These are phyloP conservation scores for Phaeosphaeriaceae sp. DNA, from an alignment of 2,329 filamentous ascomycete species.

Conservation along the genomic window DNA sequence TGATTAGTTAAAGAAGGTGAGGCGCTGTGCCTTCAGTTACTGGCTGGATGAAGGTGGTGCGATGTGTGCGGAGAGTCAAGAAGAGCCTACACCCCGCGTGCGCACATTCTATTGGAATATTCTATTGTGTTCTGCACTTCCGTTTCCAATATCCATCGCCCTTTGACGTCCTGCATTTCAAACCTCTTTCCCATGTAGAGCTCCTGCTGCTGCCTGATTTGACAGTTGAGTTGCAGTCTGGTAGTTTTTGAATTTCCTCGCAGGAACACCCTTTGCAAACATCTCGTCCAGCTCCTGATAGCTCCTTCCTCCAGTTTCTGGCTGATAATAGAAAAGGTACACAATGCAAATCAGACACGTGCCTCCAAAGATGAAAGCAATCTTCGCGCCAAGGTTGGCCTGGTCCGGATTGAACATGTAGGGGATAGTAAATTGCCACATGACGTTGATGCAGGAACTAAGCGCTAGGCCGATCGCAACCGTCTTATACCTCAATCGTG, in stretches of 20 bases:
- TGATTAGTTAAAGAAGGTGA: too few relatives aligned
- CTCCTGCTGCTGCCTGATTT: not conserved
- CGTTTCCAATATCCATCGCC: too few relatives aligned
- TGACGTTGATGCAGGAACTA: slow-evolving; percentile 34
- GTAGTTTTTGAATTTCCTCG: slow-evolving; percentile 16
- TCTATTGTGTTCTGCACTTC: too few relatives aligned
- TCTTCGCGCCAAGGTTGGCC: slow-evolving; percentile 11
- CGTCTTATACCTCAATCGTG: slow-evolving; percentile 79
- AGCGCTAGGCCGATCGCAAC: slow-evolving; percentile 43
- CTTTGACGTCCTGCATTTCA: not conserved
- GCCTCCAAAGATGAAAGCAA: slow-evolving; percentile 11
- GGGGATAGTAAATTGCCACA: slow-evolving; percentile 30
- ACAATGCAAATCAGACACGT: slow-evolving; percentile 44
- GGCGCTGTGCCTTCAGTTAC: too few relatives aligned
- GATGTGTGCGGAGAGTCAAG: too few relatives aligned
- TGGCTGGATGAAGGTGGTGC: too few relatives aligned
- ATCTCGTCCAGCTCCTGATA: slow-evolving; percentile 83
- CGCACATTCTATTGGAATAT: too few relatives aligned
- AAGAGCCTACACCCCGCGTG: too few relatives aligned
- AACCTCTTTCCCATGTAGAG: not conserved
- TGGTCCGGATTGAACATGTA: slow-evolving; percentile 14
- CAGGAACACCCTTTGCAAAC: slow-evolving; percentile 63
- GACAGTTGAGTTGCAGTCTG: not conserved
- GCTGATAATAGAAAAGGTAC: slow-evolving; percentile 77
- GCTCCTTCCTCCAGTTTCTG: slow-evolving; percentile 76